Evolutionary conservation across 306 rosid genomes (phyloP).

Genomic region (Castanospermum australe): DNA sequence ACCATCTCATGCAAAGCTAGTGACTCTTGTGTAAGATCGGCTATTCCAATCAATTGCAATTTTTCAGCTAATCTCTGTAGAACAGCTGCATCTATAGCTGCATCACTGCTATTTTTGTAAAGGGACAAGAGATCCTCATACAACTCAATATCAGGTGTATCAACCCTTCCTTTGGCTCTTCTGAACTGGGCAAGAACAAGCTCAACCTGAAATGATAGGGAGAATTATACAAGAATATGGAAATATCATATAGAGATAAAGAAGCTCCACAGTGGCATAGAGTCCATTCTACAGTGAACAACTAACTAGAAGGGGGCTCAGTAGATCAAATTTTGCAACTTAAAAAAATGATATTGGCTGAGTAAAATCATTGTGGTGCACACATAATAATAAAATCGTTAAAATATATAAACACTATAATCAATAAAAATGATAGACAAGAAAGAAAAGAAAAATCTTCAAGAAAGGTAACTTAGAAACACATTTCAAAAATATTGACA

Average conservation of each 20-base stretch:
- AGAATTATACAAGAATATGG: conserved; percentile 14
- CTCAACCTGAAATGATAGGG: conserved; percentile 66
- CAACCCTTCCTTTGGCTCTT: conserved; percentile 90
- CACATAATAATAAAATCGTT: background rate
- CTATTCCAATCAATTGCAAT: conserved; percentile 74
- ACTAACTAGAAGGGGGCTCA: background rate
- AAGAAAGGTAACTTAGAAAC: background rate
- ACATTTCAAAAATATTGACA: background rate
- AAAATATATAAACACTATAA: background rate
- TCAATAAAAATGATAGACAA: background rate
- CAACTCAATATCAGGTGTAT: conserved; percentile 67
- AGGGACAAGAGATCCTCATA: conserved; percentile 66
- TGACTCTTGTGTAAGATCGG: conserved; percentile 85
- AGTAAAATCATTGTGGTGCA: background rate
- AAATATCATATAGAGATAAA: background rate
- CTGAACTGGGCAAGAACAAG: conserved; percentile 91
- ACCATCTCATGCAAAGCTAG: conserved; percentile 94
- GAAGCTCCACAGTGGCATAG: background rate
- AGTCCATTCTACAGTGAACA: conserved; percentile 7
- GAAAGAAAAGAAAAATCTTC: background rate
- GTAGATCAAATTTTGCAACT: background rate
- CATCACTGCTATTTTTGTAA: conserved; percentile 54
- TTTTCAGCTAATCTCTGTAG: conserved; percentile 70
- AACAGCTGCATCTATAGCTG: conserved; percentile 54
- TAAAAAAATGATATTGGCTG: background rate